These are phyloP conservation scores for Arachis monticola DNA, from an alignment of 331 rosid genomes.

Conservation along the genomic window DNA sequence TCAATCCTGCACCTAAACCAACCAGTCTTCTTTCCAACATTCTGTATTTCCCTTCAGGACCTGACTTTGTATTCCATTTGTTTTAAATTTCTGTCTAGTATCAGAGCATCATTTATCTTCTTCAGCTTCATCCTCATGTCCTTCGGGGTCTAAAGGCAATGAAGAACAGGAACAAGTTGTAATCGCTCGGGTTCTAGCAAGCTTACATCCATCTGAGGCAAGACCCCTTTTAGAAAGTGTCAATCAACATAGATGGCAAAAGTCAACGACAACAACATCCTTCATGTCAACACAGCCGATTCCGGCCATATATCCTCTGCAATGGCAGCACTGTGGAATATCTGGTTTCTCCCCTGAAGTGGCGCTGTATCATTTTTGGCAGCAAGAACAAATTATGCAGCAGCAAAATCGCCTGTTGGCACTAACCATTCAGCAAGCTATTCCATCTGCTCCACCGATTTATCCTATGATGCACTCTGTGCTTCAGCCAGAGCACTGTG, in stretches of 20 bases:
- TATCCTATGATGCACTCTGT: slow-evolving; percentile 72
- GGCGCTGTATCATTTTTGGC: slow-evolving; percentile 75
- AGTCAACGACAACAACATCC: slow-evolving; percentile 37
- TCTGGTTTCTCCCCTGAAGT: slow-evolving; percentile 60
- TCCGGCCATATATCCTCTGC: slow-evolving; percentile 48
- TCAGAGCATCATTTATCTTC: slow-evolving; percentile 54
- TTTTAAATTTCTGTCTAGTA: slow-evolving; percentile 56
- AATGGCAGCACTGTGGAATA: slow-evolving; percentile 53
- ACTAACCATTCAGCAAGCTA: slow-evolving; percentile 57
- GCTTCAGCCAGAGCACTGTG: slow-evolving; percentile 57
- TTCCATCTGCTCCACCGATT: slow-evolving; percentile 54
- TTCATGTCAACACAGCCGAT: slow-evolving; percentile 45
- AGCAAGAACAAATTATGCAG: slow-evolving; percentile 67
- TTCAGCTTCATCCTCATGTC: slow-evolving; percentile 48
- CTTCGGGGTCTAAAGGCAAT: slow-evolving; percentile 51
- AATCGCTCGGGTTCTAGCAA: slow-evolving; percentile 65
- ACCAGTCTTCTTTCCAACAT: slow-evolving; percentile 18
- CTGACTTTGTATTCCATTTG: slow-evolving; percentile 22
- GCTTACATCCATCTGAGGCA: slow-evolving; percentile 50
- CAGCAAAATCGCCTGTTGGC: slow-evolving; percentile 60
- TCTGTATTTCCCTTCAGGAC: slow-evolving; percentile 25
- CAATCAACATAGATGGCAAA: slow-evolving; percentile 43
- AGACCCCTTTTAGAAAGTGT: slow-evolving; percentile 40
- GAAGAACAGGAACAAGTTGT: slow-evolving; percentile 77
- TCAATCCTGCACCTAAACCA: slow-evolving; percentile 19